Evolutionary conservation across 1,284 basidiomycete genomes (phyloP).

Genomic region (Ceratobasidium sp.): DNA sequence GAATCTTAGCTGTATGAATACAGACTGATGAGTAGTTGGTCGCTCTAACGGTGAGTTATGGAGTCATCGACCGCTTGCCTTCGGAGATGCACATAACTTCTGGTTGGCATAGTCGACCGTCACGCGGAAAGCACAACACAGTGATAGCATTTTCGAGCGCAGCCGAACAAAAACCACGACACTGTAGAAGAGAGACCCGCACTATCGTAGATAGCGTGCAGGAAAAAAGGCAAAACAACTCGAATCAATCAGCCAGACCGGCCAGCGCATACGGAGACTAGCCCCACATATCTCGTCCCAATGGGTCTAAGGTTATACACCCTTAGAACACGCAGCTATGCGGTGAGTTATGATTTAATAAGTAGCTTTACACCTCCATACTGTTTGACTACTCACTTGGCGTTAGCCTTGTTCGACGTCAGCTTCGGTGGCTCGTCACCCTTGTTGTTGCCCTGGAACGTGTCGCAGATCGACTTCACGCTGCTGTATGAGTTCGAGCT

Average conservation of each 20-base stretch:
- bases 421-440: slow-evolving; percentile 45
- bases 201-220: neutral
- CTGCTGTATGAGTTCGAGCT: slow-evolving; percentile 37
- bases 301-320: neutral
- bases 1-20: too few species aligned
- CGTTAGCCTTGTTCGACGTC: slow-evolving; percentile 42
- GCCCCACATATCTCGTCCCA: neutral
- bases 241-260: neutral
- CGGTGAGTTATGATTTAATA: neutral
- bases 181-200: neutral
- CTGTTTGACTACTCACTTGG: slow-evolving; percentile 29
- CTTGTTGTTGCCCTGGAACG: slow-evolving; percentile 45
- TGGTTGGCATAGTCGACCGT: too few species aligned
- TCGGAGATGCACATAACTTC: too few species aligned
- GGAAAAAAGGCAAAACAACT: neutral
- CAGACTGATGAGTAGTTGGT: too few species aligned
- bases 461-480: slow-evolving; percentile 45
- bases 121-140: too few species aligned
- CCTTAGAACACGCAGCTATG: slow-evolving; percentile 25
- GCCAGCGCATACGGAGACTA: slow-evolving; percentile 13
- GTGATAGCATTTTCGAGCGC: neutral
- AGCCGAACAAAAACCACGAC: neutral
- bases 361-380: neutral
- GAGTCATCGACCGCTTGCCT: too few species aligned
- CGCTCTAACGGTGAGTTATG: too few species aligned